Percentiles rank a stretch among this genome's conserved stretches.
Evolutionary conservation across 257 asterid species (phyloP).

Genomic region (Ilex aquifolium): DNA sequence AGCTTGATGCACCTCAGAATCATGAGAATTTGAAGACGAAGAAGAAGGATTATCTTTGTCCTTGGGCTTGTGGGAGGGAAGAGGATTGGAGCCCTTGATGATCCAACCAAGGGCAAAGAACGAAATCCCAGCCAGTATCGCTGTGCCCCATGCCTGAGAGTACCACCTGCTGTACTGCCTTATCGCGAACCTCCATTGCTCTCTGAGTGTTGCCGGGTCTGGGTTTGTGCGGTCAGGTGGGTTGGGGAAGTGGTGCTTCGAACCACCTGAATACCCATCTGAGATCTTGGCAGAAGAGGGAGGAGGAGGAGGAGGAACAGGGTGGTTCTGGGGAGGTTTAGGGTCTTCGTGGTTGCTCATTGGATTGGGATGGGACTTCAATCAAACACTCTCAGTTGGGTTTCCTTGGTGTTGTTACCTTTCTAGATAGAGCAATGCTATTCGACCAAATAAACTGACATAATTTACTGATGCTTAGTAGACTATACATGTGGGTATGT

Average conservation of each 20-base stretch:
- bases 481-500: too few relatives aligned
- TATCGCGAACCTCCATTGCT: slow-evolving; percentile 78
- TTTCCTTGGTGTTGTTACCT: neutral
- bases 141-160: slow-evolving; percentile 95
- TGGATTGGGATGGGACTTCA: too few relatives aligned
- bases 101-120: slow-evolving; percentile 92
- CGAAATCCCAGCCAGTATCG: slow-evolving; percentile 81
- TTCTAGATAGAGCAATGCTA: neutral
- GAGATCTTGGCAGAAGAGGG: slow-evolving; percentile 29
- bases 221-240: slow-evolving; percentile 71
- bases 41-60: slow-evolving; percentile 1
- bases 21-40: slow-evolving; percentile 4
- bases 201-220: slow-evolving; percentile 75
- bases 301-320: slow-evolving; percentile 22
- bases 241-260: slow-evolving; percentile 30
- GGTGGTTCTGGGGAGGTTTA: slow-evolving; percentile 18
- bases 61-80: slow-evolving; percentile 45
- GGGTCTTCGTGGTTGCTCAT: slow-evolving; percentile 49
- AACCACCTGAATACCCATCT: slow-evolving; percentile 16
- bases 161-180: slow-evolving; percentile 88
- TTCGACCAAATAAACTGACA: neutral
- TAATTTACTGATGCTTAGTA: too few relatives aligned
- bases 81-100: slow-evolving; percentile 80
- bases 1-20: neutral
- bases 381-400: neutral